A percentile compares a stretch with the other conserved stretches of the same genome.
Evolutionary conservation across 768 basidiomycete genomes (phyloP).

Genomic region (Lactifluus hygrophoroides): DNA sequence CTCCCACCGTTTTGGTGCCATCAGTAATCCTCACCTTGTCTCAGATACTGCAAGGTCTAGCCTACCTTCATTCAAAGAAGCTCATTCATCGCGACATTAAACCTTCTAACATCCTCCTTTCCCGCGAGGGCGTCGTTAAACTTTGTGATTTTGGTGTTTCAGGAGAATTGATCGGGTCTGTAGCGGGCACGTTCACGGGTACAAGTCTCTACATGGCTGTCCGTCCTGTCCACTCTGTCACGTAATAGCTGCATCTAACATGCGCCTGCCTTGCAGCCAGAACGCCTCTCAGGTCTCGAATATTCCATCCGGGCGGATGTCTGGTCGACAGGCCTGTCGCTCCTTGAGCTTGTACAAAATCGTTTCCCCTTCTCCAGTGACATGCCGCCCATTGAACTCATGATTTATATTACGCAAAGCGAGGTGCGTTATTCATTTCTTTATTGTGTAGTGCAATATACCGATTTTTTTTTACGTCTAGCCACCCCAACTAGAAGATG

Average conservation of each 20-base stretch:
- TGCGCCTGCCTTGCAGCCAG: conserved; percentile 49
- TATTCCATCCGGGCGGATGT: conserved; percentile 96
- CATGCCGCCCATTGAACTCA: conserved; percentile 86
- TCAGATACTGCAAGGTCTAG: conserved; percentile 83
- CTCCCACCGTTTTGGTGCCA: conserved; percentile 9
- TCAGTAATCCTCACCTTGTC: conserved; percentile 6
- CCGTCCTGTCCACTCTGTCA: conserved; percentile 30
- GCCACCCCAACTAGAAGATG: conserved; percentile 80
- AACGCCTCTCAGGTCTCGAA: conserved; percentile 84
- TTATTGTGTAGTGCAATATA: conserved; percentile 18
- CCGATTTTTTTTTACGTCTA: conserved; percentile 26
- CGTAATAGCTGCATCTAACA: conserved; percentile 14
- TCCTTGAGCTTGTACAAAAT: conserved; percentile 90
- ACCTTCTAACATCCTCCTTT: conserved; percentile 87
- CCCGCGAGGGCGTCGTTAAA: conserved; percentile 83
- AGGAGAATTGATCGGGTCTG: conserved; percentile 83
- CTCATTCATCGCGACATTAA: conserved; percentile 97
- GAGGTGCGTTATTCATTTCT: conserved; percentile 41
- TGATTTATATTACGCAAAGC: conserved; percentile 80
- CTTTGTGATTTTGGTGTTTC: conserved; percentile 97
- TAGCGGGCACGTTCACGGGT: conserved; percentile 94
- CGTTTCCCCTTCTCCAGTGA: conserved; percentile 93
- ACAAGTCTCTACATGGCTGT: conserved; percentile 99
- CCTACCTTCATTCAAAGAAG: conserved; percentile 82
- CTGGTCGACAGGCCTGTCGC: conserved; percentile 93